Percentiles rank a stretch among this genome's conserved stretches.
Evolutionary conservation across 768 basidiomycete species (phyloP).

Genomic region (Suillus plorans): DNA sequence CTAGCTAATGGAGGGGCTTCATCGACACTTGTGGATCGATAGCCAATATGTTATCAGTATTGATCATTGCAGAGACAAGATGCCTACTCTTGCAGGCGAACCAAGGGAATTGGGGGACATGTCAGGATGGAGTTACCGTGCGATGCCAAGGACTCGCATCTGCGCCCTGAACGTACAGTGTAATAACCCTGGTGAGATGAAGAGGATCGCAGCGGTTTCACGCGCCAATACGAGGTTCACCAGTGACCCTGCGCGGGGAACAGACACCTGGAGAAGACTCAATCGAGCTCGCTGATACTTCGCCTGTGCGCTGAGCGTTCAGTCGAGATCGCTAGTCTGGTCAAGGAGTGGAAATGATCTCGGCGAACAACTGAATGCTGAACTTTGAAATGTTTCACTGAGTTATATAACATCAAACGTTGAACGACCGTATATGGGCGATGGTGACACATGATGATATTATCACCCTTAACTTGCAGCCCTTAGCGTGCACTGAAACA

Average conservation of each 20-base stretch:
- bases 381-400: background rate
- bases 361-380: background rate
- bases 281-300: background rate
- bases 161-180: background rate
- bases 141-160: background rate
- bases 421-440: background rate
- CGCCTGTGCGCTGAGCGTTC: background rate
- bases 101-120: background rate
- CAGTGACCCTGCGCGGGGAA: background rate
- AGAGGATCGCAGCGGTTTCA: background rate
- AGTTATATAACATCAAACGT: background rate
- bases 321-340: background rate
- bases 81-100: background rate
- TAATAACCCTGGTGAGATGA: background rate
- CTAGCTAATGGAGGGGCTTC: background rate
- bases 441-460: background rate
- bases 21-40: background rate
- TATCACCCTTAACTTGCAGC: background rate
- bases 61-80: background rate
- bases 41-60: background rate
- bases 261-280: background rate
- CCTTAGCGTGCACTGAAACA: background rate
- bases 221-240: background rate
- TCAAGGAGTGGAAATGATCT: background rate
- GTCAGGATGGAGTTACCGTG: background rate